Base-by-base conservation (phyloP, 2,329 filamentous ascomycete genomes). In the Phyllosticta citrichinensis region DNA sequence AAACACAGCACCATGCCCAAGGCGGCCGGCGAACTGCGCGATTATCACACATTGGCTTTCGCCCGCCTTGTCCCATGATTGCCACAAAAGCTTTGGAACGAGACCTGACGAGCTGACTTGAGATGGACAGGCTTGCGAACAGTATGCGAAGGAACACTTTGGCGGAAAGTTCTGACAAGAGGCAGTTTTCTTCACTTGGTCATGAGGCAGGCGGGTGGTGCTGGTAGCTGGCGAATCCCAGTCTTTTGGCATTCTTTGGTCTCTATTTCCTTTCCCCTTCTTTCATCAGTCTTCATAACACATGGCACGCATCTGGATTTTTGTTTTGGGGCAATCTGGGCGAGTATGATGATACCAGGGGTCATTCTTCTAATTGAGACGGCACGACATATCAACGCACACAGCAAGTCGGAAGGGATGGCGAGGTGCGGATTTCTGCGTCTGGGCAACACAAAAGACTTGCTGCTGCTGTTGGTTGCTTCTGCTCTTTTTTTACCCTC, bases 101-200 rank as follows among this genome's bases (percentile, higher is more conserved):
- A 40, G 6, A 12, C 10, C 3, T 11, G 14, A 40, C 11, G 14
- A 40, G 27, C 27, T 40, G 33, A 40, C 33, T 40, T 64, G 55
- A 3, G 22, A 50, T 51, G 27, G 61, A 60, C 65, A 91, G 88
- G 88, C 88, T 56, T 91, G 88, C 76, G 88, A 91, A 71, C 92
- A 97, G 75, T 97, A 96, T 74, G 93, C 93, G 62, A 97, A 96
- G 76, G 93, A 97, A 74, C 89, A 97, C 75, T 96, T 96, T 69
- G 83, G 84, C 67, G 86, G 76, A 22, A 60, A 60, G 40, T 50
- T 30, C 57, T 60, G 58, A 60, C 6, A 30, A 6, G 27, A 30
- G 27, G 9, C 6, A 10, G 9, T 30, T 10, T 30, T 30, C 9
- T 30, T 30, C 6, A 5, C 27, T 30, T 5, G 6, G 27, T 30